These are phyloP conservation scores for Punica granatum DNA, from an alignment of 345 rosid species.

Conservation along the genomic window DNA sequence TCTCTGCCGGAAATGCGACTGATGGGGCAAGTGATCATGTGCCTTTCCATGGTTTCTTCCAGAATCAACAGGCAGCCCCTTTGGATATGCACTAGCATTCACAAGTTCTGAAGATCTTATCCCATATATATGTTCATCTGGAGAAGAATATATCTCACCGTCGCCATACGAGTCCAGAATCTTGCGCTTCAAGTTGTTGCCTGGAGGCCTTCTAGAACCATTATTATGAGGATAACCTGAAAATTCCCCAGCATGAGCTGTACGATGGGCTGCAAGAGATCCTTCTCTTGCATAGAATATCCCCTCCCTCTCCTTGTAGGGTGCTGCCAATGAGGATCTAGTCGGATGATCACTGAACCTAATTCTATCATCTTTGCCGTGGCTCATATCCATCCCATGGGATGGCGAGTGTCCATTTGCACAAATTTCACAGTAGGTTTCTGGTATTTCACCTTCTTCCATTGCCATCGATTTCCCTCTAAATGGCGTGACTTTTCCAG, in stretches of 20 bases:
- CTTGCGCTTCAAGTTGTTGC: constrained; percentile 21
- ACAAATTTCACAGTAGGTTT: constrained; percentile 30
- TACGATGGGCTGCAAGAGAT: constrained; percentile 17
- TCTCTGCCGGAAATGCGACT: constrained; percentile 14
- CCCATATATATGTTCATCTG: constrained; percentile 27
- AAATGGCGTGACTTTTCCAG: constrained; percentile 20
- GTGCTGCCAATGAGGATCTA: constrained; percentile 16
- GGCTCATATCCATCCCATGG: constrained; percentile 15
- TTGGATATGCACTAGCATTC: constrained; percentile 19
- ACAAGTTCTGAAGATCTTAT: constrained; percentile 26
- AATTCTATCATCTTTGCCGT: constrained; percentile 24
- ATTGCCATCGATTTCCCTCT: constrained; percentile 22
- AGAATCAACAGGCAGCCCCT: constrained; percentile 21
- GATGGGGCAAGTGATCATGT: constrained; percentile 17
- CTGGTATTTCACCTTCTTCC: constrained; percentile 28
- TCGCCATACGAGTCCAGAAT: constrained; percentile 21
- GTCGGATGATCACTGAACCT: constrained; percentile 24
- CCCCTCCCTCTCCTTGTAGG: constrained; percentile 29
- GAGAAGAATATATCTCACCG: constrained; percentile 23
- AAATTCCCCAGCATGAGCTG: constrained; percentile 25
- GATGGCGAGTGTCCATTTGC: constrained; percentile 17
- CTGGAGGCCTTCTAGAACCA: constrained; percentile 31
- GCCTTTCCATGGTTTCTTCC: constrained; percentile 23
- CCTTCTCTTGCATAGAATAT: constrained; percentile 26
- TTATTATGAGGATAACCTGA: constrained; percentile 19